Evolutionary conservation across 78 protist species (phyloP), one percentile per base, ranked within the genome.

Genomic region (Dictyostelium firmibasis): DNA sequence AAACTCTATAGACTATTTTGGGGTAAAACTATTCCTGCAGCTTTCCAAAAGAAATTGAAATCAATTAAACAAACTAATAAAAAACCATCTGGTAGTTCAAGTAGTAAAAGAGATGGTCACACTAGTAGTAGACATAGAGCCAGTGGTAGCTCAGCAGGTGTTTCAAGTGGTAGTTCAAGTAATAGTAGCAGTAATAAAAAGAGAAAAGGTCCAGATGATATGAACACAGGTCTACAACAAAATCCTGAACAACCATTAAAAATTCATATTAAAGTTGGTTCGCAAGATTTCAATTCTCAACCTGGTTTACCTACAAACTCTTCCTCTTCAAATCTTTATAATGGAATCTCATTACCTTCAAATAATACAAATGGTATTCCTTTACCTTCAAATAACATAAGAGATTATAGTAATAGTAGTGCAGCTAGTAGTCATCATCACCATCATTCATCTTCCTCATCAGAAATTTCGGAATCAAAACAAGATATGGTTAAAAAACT

Each of bases 201-300:
- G 84, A 85, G 75, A 85, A 70, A 53, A 36, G 57, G 77, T 27
- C 67, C 82, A 31, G 84, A 70, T 25, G 92, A 85, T 14, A 2
- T 27, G 23, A 27, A 10, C 16, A n/a, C 23, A 10, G 35, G 35
- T 67, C 18, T 31, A 77, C 83, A 18, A 43, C 35, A 23, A 31
- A 57, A 5, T 23, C 16, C 82, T 33, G 92, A 85, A 53, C 92
- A 69, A 74, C 92, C 92, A 10, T 35, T 85, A 29, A 85, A 85
- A 41, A 85, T 85, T 35, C 92, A 85, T 35, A 57, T 85, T n/a
- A 85, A 84, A 43, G 20, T 83, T 16, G 86, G 75, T 25, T 67
- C 75, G n/a, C 75, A 67, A 67, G 79, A 72, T 72, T 13, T 72
- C 18, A 72, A 33, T 33, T 20, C 36, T 31, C 75, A 82, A 82